These are phyloP conservation scores for Penicillium sp. DNA, from an alignment of 2,329 filamentous ascomycete species.

Conservation along the genomic window DNA sequence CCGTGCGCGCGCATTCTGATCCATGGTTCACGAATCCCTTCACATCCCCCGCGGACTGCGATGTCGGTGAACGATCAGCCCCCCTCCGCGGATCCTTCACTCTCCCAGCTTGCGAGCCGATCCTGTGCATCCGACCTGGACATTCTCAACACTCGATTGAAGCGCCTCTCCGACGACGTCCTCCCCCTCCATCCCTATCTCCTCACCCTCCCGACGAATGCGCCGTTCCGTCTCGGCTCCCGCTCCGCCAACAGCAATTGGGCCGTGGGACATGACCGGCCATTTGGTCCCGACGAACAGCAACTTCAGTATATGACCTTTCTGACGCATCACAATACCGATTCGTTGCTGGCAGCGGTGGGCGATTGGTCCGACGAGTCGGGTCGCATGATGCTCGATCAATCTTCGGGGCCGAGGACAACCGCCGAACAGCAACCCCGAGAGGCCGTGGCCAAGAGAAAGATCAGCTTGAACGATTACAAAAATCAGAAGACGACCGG, in stretches of 20 bases:
- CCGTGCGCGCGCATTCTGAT: conserved; percentile 10
- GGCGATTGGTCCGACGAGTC: conserved; percentile 57
- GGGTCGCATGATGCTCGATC: conserved; percentile 49
- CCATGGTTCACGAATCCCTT: conserved; percentile 17
- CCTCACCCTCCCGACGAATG: conserved; percentile 50
- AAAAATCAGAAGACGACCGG: conserved; percentile 56
- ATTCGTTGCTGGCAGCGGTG: conserved; percentile 54
- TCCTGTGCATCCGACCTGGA: conserved; percentile 30
- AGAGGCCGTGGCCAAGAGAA: conserved; percentile 56
- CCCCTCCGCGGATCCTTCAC: conserved; percentile 31
- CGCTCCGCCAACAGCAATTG: conserved; percentile 50
- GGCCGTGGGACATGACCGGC: conserved; percentile 52
- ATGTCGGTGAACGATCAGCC: conserved; percentile 43
- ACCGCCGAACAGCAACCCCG: conserved; percentile 47
- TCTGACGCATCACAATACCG: conserved; percentile 58
- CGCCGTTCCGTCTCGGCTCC: conserved; percentile 47
- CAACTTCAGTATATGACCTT: conserved; percentile 65
- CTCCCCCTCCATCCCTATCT: conserved; percentile 50
- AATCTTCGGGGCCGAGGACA: conserved; percentile 40
- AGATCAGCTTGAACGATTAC: conserved; percentile 63
- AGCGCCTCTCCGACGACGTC: conserved; percentile 44
- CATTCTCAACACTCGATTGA: conserved; percentile 40
- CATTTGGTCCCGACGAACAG: conserved; percentile 59
- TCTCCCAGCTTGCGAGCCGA: conserved; percentile 25
- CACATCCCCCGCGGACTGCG: conserved; percentile 34